phyloP scores from a whole-genome alignment of 352 stramenopile species.

The Saprolegnia diclina region DNA sequence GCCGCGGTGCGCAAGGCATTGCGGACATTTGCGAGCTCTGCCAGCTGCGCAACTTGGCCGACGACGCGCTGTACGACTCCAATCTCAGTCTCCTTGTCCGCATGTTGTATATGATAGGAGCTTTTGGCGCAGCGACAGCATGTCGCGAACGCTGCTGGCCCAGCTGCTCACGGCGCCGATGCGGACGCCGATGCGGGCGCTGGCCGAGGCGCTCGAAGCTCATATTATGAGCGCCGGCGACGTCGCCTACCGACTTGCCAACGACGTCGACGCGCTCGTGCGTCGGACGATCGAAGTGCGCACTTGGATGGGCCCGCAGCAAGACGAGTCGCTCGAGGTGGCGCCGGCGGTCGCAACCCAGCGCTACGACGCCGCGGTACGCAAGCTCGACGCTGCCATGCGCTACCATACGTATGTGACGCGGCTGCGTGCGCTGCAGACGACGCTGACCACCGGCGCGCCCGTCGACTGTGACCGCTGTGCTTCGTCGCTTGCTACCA shows the following conservation, averaged over 20 bases:
- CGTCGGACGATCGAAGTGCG: conserved; percentile 1
- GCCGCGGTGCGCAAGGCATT: background rate
- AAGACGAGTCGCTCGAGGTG: background rate
- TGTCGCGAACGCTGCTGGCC: conserved; percentile 11
- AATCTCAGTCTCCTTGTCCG: background rate
- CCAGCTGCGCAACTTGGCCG: conserved; percentile 12
- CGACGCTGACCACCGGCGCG: background rate
- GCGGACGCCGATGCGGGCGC: background rate
- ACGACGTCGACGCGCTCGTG: background rate
- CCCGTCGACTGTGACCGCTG: background rate
- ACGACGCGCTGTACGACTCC: conserved; percentile 11
- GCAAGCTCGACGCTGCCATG: conserved; percentile 18
- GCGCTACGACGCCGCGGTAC: background rate
- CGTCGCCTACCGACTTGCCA: background rate
- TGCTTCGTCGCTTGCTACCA: background rate
- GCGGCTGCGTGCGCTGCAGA: background rate
- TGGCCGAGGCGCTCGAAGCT: background rate
- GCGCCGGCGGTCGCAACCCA: background rate
- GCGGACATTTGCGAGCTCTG: conserved; percentile 12
- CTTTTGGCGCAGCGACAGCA: conserved; percentile 14
- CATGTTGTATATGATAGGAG: conserved; percentile 12
- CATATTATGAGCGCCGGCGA: background rate
- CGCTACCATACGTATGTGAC: conserved; percentile 12
- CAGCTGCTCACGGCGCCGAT: background rate
- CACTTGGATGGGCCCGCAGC: background rate